These are phyloP conservation scores for Trifolium dubium DNA, from an alignment of 306 rosid species.

Conservation along the genomic window DNA sequence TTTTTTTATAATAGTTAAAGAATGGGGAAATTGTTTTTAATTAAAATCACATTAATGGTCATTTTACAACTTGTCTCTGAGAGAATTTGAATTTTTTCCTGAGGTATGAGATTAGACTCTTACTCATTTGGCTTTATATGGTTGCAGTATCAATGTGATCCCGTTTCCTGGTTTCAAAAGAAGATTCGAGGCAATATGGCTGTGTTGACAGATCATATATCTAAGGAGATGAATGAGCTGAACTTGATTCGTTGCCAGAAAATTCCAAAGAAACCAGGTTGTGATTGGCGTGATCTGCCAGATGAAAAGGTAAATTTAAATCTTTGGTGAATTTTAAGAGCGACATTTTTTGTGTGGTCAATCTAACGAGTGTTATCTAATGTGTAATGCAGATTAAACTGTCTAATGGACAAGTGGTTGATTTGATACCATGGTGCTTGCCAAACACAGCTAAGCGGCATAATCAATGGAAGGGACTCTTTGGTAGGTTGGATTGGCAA, in stretches of 20 bases:
- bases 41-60: background rate
- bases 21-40: background rate
- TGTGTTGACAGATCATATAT: conserved; percentile 82
- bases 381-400: conserved; percentile 63
- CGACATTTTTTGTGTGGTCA: background rate
- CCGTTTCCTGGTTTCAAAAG: conserved; percentile 92
- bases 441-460: conserved; percentile 98
- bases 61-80: background rate
- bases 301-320: conserved; percentile 73
- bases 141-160: conserved; percentile 73
- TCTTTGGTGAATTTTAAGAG: conserved; percentile 2
- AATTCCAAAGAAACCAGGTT: conserved; percentile 91
- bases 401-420: conserved; percentile 78
- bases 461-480: conserved; percentile 97
- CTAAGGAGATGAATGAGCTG: conserved; percentile 95
- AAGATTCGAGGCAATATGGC: conserved; percentile 73
- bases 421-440: conserved; percentile 97
- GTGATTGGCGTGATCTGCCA: conserved; percentile 96
- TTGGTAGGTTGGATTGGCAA: conserved; percentile 95
- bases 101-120: background rate
- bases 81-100: background rate
- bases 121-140: conserved; percentile 32
- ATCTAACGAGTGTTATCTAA: conserved; percentile 25
- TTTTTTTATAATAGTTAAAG: background rate
- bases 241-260: conserved; percentile 83